Conservation (phyloP, 192 early-diverging fungal genomes). For the Spizellomyces punctatus region DNA sequence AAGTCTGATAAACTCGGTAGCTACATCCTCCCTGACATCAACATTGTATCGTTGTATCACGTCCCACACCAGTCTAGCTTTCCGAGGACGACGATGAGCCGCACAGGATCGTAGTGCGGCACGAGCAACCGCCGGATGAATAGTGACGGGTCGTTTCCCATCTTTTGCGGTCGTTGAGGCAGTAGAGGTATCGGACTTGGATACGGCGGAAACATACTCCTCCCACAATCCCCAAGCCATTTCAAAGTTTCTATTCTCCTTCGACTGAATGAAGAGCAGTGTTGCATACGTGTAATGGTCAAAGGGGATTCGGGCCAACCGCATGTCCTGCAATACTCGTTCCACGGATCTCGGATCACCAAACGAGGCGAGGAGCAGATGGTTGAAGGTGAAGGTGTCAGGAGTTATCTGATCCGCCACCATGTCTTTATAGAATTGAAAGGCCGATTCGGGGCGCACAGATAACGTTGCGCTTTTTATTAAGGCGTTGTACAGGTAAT, state of each 20-base stretch:
- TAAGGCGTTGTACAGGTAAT: slow-evolving; percentile 20
- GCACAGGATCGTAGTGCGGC: slow-evolving; percentile 14
- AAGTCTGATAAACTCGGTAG: background rate
- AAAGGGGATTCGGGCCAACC: background rate
- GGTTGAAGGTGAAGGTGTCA: slow-evolving; percentile 12
- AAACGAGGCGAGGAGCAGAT: slow-evolving; percentile 15
- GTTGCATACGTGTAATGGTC: slow-evolving; percentile 21
- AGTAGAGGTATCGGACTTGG: background rate
- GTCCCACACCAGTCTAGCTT: background rate
- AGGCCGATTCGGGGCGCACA: background rate
- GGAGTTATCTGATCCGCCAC: background rate
- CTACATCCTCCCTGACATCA: background rate
- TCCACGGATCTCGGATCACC: background rate
- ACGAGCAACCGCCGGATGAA: slow-evolving; percentile 11
- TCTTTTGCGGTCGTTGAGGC: background rate
- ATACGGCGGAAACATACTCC: slow-evolving; percentile 6
- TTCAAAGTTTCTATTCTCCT: slow-evolving; percentile 7
- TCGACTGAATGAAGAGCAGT: slow-evolving; percentile 10
- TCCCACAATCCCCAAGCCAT: slow-evolving; percentile 24
- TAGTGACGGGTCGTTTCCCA: background rate
- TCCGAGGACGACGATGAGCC: background rate
- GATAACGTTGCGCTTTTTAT: slow-evolving; percentile 17
- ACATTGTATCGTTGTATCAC: background rate
- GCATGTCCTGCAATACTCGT: slow-evolving; percentile 13
- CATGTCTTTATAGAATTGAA: slow-evolving; percentile 16